Percentiles rank a stretch among this genome's conserved stretches.
Conservation (phyloP, 2,329 filamentous ascomycete genomes). For the Beauveria asiatica region DNA sequence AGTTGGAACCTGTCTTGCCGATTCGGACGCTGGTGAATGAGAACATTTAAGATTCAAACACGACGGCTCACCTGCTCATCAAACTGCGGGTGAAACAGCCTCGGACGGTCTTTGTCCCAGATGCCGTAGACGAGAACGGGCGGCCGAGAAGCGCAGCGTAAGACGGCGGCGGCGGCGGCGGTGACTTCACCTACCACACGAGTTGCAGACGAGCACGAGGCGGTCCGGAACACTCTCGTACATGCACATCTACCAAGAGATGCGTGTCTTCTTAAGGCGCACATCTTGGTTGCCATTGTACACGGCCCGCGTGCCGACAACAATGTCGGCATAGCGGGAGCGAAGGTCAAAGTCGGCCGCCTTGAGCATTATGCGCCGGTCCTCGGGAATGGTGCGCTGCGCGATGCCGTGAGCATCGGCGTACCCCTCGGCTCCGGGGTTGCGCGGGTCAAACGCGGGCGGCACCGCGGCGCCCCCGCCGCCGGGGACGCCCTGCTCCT, state of each 20-base stretch:
- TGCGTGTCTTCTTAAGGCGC: slow-evolving; percentile 36
- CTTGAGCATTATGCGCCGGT: slow-evolving; percentile 47
- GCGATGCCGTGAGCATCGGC: neutral
- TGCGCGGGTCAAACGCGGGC: slow-evolving; percentile 24
- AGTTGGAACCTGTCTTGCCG: neutral
- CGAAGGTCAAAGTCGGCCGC: slow-evolving; percentile 49
- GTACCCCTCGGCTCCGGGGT: neutral
- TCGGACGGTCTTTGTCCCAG: too few species aligned
- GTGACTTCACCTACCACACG: too few species aligned
- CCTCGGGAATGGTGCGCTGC: slow-evolving; percentile 34
- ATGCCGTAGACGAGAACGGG: too few species aligned
- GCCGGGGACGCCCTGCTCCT: slow-evolving; percentile 30
- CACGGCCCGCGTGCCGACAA: slow-evolving; percentile 47
- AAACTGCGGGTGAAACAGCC: too few species aligned
- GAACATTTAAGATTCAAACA: too few species aligned
- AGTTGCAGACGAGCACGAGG: too few species aligned
- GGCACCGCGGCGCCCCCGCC: neutral
- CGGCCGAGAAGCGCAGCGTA: too few species aligned
- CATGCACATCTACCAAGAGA: slow-evolving; percentile 35
- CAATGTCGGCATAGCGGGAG: slow-evolving; percentile 38
- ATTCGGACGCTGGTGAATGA: neutral
- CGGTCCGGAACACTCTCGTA: too few species aligned
- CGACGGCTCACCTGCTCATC: too few species aligned
- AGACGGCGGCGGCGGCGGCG: too few species aligned
- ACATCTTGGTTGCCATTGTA: slow-evolving; percentile 37